A percentile compares a stretch with the other conserved stretches of the same genome.
Conservation (phyloP, 2,329 filamentous ascomycete genomes). For the Trichoderma simmonsii region DNA sequence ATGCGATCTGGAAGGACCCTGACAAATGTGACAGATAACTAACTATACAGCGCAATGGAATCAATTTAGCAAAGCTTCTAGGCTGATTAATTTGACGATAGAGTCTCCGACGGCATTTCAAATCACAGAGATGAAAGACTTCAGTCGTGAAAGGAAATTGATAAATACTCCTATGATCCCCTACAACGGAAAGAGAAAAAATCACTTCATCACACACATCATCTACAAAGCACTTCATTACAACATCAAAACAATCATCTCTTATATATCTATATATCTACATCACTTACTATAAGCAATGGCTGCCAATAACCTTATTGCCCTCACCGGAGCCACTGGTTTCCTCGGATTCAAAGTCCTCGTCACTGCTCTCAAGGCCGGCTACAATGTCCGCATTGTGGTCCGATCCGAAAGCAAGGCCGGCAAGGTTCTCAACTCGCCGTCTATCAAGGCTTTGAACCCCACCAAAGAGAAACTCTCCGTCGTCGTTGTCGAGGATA, state of each 20-base stretch:
- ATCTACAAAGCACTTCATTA: not conserved
- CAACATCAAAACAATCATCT: not conserved
- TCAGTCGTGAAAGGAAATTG: not conserved
- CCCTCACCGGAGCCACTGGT: not conserved
- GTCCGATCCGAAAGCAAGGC: not conserved
- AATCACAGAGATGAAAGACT: not conserved
- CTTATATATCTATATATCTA: not conserved
- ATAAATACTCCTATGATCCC: not conserved
- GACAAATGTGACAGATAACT: not conserved
- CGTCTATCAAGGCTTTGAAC: not conserved
- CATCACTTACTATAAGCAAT: not conserved
- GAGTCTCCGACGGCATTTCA: not conserved
- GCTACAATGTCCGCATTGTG: not conserved
- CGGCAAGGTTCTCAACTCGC: not conserved
- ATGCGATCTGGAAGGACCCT: not conserved
- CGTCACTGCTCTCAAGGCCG: not conserved
- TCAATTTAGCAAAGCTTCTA: not conserved
- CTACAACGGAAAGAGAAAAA: not conserved
- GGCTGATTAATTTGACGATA: not conserved
- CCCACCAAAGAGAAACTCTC: not conserved
- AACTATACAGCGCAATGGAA: not conserved
- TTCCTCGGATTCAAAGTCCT: not conserved
- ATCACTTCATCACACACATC: not conserved
- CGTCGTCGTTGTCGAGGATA: not conserved
- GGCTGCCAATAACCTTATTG: not conserved